Percentiles rank a stretch among this genome's conserved stretches.
Evolutionary conservation across 495 filamentous ascomycete species (phyloP).

Genomic region (Xanthoparmelia taractica): DNA sequence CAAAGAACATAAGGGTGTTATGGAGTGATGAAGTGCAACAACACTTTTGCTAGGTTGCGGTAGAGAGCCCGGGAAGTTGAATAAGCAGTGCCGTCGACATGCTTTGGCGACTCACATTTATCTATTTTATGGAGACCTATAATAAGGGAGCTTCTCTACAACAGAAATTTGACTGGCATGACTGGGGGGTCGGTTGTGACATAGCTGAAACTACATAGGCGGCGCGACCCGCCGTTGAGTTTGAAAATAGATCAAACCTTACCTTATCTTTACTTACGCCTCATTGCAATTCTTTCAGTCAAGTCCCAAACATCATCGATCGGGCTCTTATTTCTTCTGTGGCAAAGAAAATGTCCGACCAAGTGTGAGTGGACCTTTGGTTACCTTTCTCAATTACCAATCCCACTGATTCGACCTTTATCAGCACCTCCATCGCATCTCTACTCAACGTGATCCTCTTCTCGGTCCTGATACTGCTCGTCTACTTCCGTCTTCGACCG

Average conservation of each 20-base stretch:
- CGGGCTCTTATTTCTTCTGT: background rate
- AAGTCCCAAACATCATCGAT: background rate
- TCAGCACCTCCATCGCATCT: constrained; percentile 55
- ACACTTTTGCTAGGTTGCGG: background rate
- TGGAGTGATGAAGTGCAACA: background rate
- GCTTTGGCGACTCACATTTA: background rate
- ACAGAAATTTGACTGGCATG: no score
- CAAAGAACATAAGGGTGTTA: background rate
- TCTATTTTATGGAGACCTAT: background rate
- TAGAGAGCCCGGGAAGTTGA: background rate
- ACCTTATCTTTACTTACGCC: background rate
- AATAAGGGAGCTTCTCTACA: background rate
- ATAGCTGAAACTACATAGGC: constrained; percentile 12
- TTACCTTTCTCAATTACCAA: background rate
- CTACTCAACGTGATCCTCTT: constrained; percentile 75
- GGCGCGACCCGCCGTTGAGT: constrained; percentile 9
- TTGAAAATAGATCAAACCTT: constrained; percentile 1
- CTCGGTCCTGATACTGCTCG: constrained; percentile 57
- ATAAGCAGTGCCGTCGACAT: background rate
- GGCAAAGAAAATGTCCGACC: constrained; percentile 18
- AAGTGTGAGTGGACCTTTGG: constrained; percentile 16
- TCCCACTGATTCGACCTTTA: background rate
- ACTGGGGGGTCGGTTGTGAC: no score
- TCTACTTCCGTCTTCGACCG: constrained; percentile 62
- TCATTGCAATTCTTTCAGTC: constrained; percentile 11